A percentile compares a stretch with the other conserved stretches of the same genome.
phyloP scores from a whole-genome alignment of 1,284 basidiomycete genomes.

The Ustilago bromivora region DNA sequence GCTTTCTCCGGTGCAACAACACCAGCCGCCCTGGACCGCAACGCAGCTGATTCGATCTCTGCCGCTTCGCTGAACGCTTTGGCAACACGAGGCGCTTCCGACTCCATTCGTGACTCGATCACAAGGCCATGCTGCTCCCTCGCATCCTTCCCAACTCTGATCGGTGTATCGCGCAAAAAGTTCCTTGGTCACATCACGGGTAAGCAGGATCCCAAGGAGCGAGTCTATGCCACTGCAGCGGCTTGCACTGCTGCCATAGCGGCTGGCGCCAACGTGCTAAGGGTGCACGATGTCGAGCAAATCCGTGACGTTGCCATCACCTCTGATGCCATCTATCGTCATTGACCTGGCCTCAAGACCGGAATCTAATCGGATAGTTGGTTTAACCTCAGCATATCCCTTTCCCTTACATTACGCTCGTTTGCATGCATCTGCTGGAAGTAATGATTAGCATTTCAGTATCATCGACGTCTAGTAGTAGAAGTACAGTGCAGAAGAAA shows the following conservation, averaged over 20 bases:
- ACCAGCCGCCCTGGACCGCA: slow-evolving; percentile 31
- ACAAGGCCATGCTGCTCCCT: slow-evolving; percentile 52
- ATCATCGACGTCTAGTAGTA: background rate
- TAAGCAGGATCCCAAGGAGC: slow-evolving; percentile 75
- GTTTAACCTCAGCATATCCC: background rate
- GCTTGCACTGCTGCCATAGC: slow-evolving; percentile 82
- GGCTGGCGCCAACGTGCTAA: slow-evolving; percentile 78
- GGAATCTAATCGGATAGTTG: background rate
- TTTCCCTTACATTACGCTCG: background rate
- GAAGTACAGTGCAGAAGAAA: slow-evolving; percentile 8
- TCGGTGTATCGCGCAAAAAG: slow-evolving; percentile 64
- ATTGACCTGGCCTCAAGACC: background rate
- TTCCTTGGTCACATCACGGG: slow-evolving; percentile 64
- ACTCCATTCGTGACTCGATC: slow-evolving; percentile 31
- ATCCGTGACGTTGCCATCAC: slow-evolving; percentile 77
- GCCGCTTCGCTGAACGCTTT: slow-evolving; percentile 1
- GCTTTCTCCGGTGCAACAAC: slow-evolving; percentile 31
- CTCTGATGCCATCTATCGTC: slow-evolving; percentile 72
- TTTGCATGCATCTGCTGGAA: background rate
- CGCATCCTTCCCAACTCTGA: slow-evolving; percentile 56
- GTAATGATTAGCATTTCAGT: background rate
- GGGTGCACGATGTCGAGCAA: slow-evolving; percentile 85
- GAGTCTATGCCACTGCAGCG: slow-evolving; percentile 84
- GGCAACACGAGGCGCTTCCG: background rate
- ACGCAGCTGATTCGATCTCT: slow-evolving; percentile 18